A percentile compares a stretch with the other conserved stretches of the same genome.
Evolutionary conservation across 192 early-diverging fungal genomes (phyloP).

Genomic region (Neocallimastix lanati): DNA sequence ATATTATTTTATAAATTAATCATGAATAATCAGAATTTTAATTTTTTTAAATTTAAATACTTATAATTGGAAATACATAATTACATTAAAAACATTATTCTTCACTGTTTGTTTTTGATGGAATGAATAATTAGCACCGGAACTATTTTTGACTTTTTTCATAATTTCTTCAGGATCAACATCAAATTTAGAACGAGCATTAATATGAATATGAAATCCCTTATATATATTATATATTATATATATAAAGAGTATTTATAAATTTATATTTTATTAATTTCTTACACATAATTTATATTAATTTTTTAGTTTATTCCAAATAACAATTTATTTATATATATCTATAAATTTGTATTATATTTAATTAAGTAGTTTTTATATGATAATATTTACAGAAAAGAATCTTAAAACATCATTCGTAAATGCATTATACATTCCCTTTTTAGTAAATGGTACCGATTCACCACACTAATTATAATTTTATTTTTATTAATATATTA

Average conservation of each 20-base stretch:
- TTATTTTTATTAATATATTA: too few species aligned
- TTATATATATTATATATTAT: too few species aligned
- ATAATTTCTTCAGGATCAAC: slow-evolving; percentile 67
- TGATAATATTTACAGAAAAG: slow-evolving; percentile 39
- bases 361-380: background rate
- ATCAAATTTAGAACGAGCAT: slow-evolving; percentile 64
- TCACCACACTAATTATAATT: slow-evolving; percentile 59
- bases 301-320: too few species aligned
- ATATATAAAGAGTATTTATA: too few species aligned
- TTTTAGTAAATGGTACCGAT: slow-evolving; percentile 76
- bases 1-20: too few species aligned
- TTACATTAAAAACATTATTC: background rate
- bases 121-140: slow-evolving; percentile 79
- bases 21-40: too few species aligned
- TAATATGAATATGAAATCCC: slow-evolving; percentile 73
- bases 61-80: too few species aligned
- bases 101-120: slow-evolving; percentile 23
- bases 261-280: too few species aligned
- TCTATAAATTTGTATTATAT: background rate
- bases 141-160: slow-evolving; percentile 61
- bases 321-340: too few species aligned
- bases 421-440: slow-evolving; percentile 71
- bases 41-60: too few species aligned
- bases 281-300: too few species aligned
- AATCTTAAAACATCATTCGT: slow-evolving; percentile 62